These are phyloP conservation scores for Bombardia bombarda DNA, from an alignment of 495 filamentous ascomycete species.

Conservation along the genomic window DNA sequence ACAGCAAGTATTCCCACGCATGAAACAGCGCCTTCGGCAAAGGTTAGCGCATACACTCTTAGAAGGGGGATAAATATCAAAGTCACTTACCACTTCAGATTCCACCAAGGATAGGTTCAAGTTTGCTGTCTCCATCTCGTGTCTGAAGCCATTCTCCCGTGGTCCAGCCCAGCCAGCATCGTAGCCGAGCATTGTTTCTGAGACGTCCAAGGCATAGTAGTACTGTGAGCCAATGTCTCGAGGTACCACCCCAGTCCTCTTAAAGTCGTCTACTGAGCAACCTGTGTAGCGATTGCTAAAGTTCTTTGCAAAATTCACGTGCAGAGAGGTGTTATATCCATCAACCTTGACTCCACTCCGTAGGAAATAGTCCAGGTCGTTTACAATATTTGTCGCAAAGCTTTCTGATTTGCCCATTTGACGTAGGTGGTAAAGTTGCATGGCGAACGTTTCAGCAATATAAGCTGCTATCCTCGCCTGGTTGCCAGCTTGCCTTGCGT, in stretches of 20 bases:
- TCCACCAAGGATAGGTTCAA: constrained; percentile 85
- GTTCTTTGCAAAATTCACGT: constrained; percentile 76
- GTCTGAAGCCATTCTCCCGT: constrained; percentile 60
- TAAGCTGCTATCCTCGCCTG: constrained; percentile 70
- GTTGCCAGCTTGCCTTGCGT: constrained; percentile 42
- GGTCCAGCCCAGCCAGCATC: constrained; percentile 67
- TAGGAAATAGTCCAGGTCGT: constrained; percentile 67
- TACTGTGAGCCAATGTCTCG: constrained; percentile 62
- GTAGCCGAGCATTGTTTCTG: constrained; percentile 63
- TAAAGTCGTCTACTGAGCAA: constrained; percentile 65
- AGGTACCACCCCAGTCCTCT: constrained; percentile 57
- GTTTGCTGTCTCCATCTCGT: constrained; percentile 80
- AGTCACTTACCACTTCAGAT: constrained; percentile 69
- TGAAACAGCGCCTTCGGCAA: constrained; percentile 55
- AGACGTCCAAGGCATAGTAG: constrained; percentile 72
- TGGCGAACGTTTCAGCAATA: constrained; percentile 80
- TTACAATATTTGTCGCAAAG: constrained; percentile 60
- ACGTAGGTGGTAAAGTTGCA: constrained; percentile 76
- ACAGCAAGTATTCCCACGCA: constrained; percentile 81
- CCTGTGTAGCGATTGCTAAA: constrained; percentile 67
- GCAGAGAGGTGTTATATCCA: constrained; percentile 77
- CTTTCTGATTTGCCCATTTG: constrained; percentile 56
- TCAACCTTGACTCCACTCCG: constrained; percentile 64
- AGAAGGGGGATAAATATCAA: background rate
- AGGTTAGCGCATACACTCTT: no score